Evolutionary conservation across 257 asterid genomes (phyloP).

Genomic region (Ilex asprella): DNA sequence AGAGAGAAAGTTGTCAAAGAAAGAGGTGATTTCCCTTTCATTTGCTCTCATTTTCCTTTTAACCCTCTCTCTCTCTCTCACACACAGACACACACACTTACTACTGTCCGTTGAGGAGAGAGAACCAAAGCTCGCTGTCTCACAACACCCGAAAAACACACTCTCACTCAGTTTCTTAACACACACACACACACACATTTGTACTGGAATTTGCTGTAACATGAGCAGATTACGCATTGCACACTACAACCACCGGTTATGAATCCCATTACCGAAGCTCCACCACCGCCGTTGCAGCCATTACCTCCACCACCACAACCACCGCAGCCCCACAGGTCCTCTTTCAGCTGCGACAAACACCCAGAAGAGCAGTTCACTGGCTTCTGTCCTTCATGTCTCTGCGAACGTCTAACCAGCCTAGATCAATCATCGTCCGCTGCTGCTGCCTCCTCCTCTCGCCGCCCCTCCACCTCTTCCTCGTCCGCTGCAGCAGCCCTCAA

Average conservation of each 20-base stretch:
- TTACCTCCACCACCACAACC: constrained; percentile 56
- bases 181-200: neutral
- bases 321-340: constrained; percentile 84
- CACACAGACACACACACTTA: too few relatives aligned
- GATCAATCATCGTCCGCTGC: constrained; percentile 54
- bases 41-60: constrained; percentile 3
- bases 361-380: constrained; percentile 76
- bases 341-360: constrained; percentile 86
- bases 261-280: constrained; percentile 82
- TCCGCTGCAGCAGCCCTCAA: constrained; percentile 64
- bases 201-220: constrained; percentile 2
- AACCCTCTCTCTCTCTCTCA: constrained; percentile 9
- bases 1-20: too few relatives aligned
- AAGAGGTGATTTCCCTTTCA: too few relatives aligned
- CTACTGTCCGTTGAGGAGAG: too few relatives aligned
- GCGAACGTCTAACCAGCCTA: constrained; percentile 74
- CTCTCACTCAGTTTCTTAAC: constrained; percentile 5
- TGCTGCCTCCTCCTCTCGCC: constrained; percentile 68
- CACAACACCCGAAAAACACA: neutral
- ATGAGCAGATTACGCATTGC: constrained; percentile 38
- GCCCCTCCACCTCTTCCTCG: constrained; percentile 69
- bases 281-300: constrained; percentile 23
- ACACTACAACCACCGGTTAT: constrained; percentile 41
- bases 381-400: constrained; percentile 86
- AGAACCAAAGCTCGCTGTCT: too few relatives aligned